Evolutionary conservation across 345 rosid species (phyloP).

Genomic region (Lenwebbia sp.): DNA sequence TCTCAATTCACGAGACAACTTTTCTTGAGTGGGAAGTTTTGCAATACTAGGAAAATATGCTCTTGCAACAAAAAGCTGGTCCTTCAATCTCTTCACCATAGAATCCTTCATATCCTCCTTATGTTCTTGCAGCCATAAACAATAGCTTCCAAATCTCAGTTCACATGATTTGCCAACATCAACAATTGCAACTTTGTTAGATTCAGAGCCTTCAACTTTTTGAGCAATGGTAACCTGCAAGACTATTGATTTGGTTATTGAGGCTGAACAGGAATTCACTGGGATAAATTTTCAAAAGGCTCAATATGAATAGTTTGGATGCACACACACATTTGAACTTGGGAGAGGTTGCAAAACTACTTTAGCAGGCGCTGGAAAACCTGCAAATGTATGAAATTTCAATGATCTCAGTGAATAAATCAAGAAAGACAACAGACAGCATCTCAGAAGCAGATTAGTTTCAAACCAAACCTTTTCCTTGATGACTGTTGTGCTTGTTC

Average conservation of each 20-base stretch:
- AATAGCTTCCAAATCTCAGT: constrained; percentile 78
- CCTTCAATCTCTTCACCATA: constrained; percentile 81
- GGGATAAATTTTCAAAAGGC: not conserved
- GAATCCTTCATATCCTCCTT: constrained; percentile 75
- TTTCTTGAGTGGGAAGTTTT: constrained; percentile 66
- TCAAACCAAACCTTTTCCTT: constrained; percentile 20
- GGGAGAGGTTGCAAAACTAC: constrained; percentile 9
- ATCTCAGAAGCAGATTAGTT: not conserved
- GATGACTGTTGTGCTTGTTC: constrained; percentile 4
- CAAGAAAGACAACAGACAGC: not conserved
- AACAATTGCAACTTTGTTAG: constrained; percentile 13
- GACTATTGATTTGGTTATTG: not conserved
- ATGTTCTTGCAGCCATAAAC: constrained; percentile 84
- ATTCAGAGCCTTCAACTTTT: constrained; percentile 3
- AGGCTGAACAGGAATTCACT: not conserved
- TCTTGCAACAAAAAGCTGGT: constrained; percentile 83
- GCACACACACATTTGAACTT: constrained; percentile 26
- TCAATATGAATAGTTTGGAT: not conserved
- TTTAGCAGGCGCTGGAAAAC: constrained; percentile 6
- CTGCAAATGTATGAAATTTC: constrained; percentile 14
- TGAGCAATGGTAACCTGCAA: constrained; percentile 29
- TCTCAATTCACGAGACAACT: constrained; percentile 65
- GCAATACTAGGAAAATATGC: constrained; percentile 95
- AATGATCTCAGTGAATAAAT: not conserved
- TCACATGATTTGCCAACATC: constrained; percentile 56